Conservation (phyloP, 2,329 filamentous ascomycete genomes). For the Didymella segeticola region DNA sequence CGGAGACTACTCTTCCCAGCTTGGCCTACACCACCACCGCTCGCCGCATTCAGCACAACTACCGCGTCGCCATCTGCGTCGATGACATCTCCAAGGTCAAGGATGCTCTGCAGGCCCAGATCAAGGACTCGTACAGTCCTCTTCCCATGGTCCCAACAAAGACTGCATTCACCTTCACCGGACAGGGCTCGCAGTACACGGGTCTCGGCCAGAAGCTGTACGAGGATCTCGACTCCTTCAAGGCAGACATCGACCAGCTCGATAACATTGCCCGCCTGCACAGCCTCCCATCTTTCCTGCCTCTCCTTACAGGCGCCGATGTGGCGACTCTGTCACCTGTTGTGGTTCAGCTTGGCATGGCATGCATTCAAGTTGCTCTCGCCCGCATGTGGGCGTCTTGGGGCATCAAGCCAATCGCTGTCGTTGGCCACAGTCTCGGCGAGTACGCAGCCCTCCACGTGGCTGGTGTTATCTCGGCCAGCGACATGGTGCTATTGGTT, state of each 20-base stretch:
- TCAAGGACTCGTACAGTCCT: slow-evolving; percentile 59
- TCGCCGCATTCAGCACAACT: slow-evolving; percentile 62
- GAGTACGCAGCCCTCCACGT: slow-evolving; percentile 77
- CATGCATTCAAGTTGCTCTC: slow-evolving; percentile 60
- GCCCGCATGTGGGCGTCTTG: slow-evolving; percentile 61
- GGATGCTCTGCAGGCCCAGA: slow-evolving; percentile 54
- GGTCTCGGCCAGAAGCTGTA: slow-evolving; percentile 59
- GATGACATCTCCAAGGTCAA: slow-evolving; percentile 56
- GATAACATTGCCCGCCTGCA: slow-evolving; percentile 56
- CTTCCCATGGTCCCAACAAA: slow-evolving; percentile 61
- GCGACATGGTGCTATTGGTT: slow-evolving; percentile 75
- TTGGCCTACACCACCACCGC: slow-evolving; percentile 61
- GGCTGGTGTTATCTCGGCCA: slow-evolving; percentile 73
- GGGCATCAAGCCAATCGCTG: slow-evolving; percentile 61
- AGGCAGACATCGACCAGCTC: slow-evolving; percentile 57
- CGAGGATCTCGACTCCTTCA: slow-evolving; percentile 57
- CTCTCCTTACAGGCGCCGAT: slow-evolving; percentile 57
- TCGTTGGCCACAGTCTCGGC: slow-evolving; percentile 68
- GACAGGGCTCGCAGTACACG: slow-evolving; percentile 61
- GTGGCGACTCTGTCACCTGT: slow-evolving; percentile 59
- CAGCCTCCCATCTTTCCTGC: slow-evolving; percentile 57
- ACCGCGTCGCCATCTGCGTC: slow-evolving; percentile 57
- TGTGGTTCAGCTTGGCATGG: slow-evolving; percentile 61
- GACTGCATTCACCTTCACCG: slow-evolving; percentile 60
- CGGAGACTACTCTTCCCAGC: slow-evolving; percentile 54